Conservation (phyloP, 106 monocot genomes). For the Dioscorea dumetorum region DNA sequence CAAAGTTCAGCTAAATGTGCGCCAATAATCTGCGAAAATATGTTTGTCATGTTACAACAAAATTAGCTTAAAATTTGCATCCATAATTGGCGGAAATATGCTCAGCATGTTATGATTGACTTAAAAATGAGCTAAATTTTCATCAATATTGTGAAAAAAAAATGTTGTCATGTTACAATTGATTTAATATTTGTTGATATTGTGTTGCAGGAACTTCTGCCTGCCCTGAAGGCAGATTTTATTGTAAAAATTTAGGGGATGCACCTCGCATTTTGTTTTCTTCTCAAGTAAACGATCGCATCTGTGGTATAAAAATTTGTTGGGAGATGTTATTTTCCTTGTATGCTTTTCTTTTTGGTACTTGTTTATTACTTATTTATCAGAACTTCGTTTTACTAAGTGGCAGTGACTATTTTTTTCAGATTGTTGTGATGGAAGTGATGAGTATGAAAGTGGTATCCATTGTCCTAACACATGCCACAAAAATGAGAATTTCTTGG, state of each 20-base stretch:
- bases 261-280: constrained; percentile 60
- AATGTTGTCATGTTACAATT: background rate
- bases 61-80: background rate
- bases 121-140: background rate
- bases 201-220: constrained; percentile 82
- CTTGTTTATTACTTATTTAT: background rate
- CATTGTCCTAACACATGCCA: constrained; percentile 59
- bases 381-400: background rate
- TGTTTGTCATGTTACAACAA: too few relatives aligned
- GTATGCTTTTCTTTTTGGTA: background rate
- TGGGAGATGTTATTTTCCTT: background rate
- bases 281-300: constrained; percentile 81
- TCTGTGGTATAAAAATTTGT: constrained; percentile 58
- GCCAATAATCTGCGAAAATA: too few relatives aligned
- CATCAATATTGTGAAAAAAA: background rate
- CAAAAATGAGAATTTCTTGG: constrained; percentile 21
- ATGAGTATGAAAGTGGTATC: constrained; percentile 64
- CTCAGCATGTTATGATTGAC: background rate
- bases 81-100: background rate
- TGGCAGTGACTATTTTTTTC: background rate
- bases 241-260: constrained; percentile 76
- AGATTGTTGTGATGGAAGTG: constrained; percentile 99
- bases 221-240: constrained; percentile 88
- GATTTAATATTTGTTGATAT: background rate
- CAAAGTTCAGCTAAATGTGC: too few relatives aligned